Conservation (phyloP, 2,329 filamentous ascomycete species). For the Microcyclosporella mali region DNA sequence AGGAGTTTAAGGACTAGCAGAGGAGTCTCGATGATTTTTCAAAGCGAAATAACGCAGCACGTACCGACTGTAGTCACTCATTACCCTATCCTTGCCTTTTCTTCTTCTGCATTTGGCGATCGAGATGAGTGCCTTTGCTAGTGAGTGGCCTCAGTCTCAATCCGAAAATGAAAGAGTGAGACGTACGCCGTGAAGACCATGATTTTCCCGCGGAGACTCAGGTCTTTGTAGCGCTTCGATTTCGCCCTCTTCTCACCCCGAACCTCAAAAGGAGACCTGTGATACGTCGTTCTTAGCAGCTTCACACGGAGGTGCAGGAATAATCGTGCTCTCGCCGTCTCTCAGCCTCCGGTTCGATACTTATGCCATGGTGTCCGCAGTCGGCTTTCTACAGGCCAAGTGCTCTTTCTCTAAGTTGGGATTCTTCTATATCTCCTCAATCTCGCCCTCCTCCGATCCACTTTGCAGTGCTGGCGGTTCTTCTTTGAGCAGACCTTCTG, state of each 20-base stretch:
- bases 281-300: neutral
- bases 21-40: neutral
- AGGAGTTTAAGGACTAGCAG: neutral
- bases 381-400: neutral
- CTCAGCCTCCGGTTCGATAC: no score
- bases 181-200: conserved; percentile 1
- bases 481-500: conserved; percentile 35
- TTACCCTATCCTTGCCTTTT: no score
- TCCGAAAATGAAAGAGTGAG: neutral
- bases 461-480: conserved; percentile 62
- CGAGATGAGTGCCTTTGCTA: neutral
- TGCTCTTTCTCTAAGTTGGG: neutral
- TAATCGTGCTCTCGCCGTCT: no score
- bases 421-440: conserved; percentile 62
- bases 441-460: conserved; percentile 96
- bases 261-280: neutral
- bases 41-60: neutral
- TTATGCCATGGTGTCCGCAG: neutral
- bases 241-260: neutral
- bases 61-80: conserved; percentile 5
- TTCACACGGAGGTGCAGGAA: no score
- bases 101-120: no score
- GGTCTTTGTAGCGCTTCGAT: no score
- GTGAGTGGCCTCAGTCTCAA: conserved; percentile 2
- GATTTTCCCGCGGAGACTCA: no score